Percentiles rank a stretch among this genome's conserved stretches.
Conservation (phyloP, 345 rosid genomes). For the Citrus medica region DNA sequence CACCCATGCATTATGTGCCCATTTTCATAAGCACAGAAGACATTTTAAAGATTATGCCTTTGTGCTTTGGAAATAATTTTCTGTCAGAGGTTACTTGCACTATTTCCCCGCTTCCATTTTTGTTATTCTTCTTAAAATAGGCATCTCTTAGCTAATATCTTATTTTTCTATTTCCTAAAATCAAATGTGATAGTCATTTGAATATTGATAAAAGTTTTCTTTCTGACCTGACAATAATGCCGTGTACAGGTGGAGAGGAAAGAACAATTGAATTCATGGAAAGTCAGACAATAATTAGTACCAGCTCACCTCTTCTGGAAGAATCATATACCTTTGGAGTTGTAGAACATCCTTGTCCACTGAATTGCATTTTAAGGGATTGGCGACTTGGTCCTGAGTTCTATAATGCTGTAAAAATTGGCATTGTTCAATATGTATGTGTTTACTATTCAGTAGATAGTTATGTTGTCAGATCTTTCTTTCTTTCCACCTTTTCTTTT, state of each 20-base stretch:
- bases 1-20: not conserved
- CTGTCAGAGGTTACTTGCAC: not conserved
- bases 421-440: conserved; percentile 98
- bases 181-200: conserved; percentile 8
- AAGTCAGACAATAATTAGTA: conserved; percentile 57
- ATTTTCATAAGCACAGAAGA: not conserved
- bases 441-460: conserved; percentile 9
- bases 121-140: not conserved
- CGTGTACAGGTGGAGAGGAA: conserved; percentile 78
- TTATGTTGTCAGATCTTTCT: not conserved
- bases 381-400: conserved; percentile 93
- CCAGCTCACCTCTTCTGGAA: conserved; percentile 82
- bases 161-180: conserved; percentile 4
- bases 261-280: conserved; percentile 94
- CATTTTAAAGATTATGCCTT: not conserved
- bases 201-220: not conserved
- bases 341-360: conserved; percentile 94
- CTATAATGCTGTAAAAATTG: conserved; percentile 92
- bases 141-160: not conserved
- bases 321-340: conserved; percentile 79
- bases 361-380: conserved; percentile 64
- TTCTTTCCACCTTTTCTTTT: not conserved
- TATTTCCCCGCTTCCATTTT: not conserved
- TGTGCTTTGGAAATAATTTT: not conserved
- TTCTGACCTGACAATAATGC: conserved; percentile 13